Evolutionary conservation across 164 flowering plant genomes (phyloP).

Genomic region (Malania oleifera): DNA sequence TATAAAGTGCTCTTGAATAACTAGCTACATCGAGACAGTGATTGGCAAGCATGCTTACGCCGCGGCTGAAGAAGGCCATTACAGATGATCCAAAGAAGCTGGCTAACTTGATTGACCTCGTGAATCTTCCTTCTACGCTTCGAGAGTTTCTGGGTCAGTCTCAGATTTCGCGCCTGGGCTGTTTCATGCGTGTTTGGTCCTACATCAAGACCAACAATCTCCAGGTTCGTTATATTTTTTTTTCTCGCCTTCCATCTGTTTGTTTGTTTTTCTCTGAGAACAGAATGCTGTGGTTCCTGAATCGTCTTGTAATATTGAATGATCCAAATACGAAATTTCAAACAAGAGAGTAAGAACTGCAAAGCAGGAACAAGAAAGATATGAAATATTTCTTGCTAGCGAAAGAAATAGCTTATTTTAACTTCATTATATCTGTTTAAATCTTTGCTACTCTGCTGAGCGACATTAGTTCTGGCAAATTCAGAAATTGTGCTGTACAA

Average conservation of each 20-base stretch:
- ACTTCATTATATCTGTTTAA: no score
- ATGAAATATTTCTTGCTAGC: no score
- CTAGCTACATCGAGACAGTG: background rate
- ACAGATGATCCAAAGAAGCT: constrained; percentile 83
- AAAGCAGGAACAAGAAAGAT: no score
- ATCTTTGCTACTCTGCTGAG: no score
- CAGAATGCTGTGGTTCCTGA: no score
- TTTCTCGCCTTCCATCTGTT: background rate
- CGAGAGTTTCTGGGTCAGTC: constrained; percentile 88
- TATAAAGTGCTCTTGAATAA: background rate
- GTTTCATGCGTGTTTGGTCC: constrained; percentile 90
- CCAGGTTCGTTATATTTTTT: constrained; percentile 42
- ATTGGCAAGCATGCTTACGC: constrained; percentile 46
- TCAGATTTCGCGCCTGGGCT: constrained; percentile 78
- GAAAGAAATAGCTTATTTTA: no score
- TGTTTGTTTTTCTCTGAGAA: background rate
- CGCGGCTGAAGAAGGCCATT: constrained; percentile 43
- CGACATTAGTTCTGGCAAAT: no score
- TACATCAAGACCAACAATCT: constrained; percentile 90
- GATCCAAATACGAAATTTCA: no score
- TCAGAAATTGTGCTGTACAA: no score
- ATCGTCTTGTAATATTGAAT: no score
- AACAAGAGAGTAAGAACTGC: no score
- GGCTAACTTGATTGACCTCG: constrained; percentile 76
- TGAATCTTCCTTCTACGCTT: constrained; percentile 73